Conservation (phyloP, 371 early-diverging fungal genomes). For the Catenaria anguillulae region DNA sequence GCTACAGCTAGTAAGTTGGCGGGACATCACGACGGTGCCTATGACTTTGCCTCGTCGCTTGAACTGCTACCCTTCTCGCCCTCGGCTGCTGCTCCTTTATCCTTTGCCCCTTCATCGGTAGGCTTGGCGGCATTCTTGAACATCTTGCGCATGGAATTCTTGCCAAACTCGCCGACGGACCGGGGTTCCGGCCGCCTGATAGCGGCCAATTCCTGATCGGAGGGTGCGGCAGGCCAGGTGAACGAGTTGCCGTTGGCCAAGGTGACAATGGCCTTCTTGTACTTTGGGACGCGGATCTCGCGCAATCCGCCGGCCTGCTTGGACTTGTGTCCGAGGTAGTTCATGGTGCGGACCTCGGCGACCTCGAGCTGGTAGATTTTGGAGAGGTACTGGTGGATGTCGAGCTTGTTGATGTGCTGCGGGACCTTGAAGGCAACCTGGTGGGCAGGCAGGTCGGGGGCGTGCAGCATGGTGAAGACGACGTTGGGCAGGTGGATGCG, state of each 20-base stretch:
- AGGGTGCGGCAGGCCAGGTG: constrained; percentile 56
- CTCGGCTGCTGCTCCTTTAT: too few species aligned
- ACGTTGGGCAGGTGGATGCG: constrained; percentile 62
- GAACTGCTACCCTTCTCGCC: too few species aligned
- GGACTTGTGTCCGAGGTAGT: constrained; percentile 44
- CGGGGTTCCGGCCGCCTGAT: constrained; percentile 8
- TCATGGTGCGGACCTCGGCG: constrained; percentile 80
- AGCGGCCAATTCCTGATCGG: constrained; percentile 18
- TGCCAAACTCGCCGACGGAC: constrained; percentile 20
- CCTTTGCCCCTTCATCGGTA: too few species aligned
- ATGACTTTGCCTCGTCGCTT: too few species aligned
- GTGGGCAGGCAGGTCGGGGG: constrained; percentile 63
- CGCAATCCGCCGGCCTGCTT: constrained; percentile 32
- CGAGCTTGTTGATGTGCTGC: constrained; percentile 82
- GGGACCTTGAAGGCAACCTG: constrained; percentile 88
- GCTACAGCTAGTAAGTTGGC: too few species aligned
- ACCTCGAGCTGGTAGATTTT: constrained; percentile 71
- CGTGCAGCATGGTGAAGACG: constrained; percentile 66
- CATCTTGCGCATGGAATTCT: constrained; percentile 15
- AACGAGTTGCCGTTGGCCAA: constrained; percentile 52
- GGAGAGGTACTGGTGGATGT: constrained; percentile 72
- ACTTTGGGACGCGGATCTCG: constrained; percentile 33
- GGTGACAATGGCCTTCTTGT: constrained; percentile 87
- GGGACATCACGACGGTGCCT: too few species aligned
- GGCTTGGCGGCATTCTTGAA: neutral